Percentiles rank a stretch among this genome's conserved stretches.
phyloP scores from a whole-genome alignment of 2,329 filamentous ascomycete genomes.

The Chaetomium sp. region DNA sequence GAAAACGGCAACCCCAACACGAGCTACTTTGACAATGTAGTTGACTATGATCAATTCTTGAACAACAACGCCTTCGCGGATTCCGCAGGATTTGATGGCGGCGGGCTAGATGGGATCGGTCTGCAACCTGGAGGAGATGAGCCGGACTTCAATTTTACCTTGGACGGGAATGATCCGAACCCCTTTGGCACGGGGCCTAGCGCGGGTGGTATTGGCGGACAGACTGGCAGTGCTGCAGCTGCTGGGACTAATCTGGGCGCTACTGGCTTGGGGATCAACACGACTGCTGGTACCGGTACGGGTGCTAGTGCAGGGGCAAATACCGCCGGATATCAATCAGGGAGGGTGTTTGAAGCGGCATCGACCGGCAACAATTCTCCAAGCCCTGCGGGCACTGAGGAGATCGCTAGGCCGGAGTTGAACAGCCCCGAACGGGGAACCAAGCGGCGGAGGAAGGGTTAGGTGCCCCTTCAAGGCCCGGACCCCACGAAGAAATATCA shows the following conservation, averaged over 20 bases:
- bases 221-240: background rate
- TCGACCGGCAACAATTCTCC: constrained; percentile 30
- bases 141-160: constrained; percentile 45
- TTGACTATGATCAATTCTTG: constrained; percentile 47
- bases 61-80: constrained; percentile 35
- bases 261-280: background rate
- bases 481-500: too few species aligned
- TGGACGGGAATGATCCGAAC: constrained; percentile 30
- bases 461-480: background rate
- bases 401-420: constrained; percentile 40
- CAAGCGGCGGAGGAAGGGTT: constrained; percentile 34
- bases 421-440: constrained; percentile 26
- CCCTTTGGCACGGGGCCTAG: constrained; percentile 7
- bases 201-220: constrained; percentile 17
- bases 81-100: background rate
- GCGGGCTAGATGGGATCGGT: background rate
- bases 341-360: constrained; percentile 18
- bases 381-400: constrained; percentile 45
- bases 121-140: constrained; percentile 8
- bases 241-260: background rate
- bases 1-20: constrained; percentile 32
- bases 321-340: constrained; percentile 11
- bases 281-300: constrained; percentile 16
- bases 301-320: background rate
- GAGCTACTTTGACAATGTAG: constrained; percentile 33